These are phyloP conservation scores for Globisporangium solare DNA, from an alignment of 352 stramenopile genomes.

Conservation along the genomic window DNA sequence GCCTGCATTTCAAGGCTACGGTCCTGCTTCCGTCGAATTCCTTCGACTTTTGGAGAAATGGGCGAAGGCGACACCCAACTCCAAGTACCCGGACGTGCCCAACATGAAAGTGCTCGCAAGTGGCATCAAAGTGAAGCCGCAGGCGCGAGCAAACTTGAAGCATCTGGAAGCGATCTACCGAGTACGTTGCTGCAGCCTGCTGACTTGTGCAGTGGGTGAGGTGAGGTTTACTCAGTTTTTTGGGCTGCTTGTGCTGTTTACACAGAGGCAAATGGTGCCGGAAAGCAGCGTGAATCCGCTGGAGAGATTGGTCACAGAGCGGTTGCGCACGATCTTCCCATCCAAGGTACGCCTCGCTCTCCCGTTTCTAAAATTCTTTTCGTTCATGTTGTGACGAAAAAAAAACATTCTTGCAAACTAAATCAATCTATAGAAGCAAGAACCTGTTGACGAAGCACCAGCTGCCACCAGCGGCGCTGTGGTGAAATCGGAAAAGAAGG, in stretches of 20 bases:
- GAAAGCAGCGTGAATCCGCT: slow-evolving; percentile 21
- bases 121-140: slow-evolving; percentile 39
- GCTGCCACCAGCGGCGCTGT: no score
- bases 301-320: slow-evolving; percentile 37
- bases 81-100: slow-evolving; percentile 20
- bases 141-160: slow-evolving; percentile 46
- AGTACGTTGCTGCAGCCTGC: slow-evolving; percentile 17
- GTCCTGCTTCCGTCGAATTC: slow-evolving; percentile 51
- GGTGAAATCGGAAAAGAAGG: background rate
- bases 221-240: no score
- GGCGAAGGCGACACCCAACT: slow-evolving; percentile 27
- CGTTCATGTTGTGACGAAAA: background rate
- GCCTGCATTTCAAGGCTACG: slow-evolving; percentile 50
- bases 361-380: background rate
- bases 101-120: slow-evolving; percentile 53
- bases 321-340: slow-evolving; percentile 39
- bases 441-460: background rate
- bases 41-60: slow-evolving; percentile 68
- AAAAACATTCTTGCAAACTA: background rate
- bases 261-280: slow-evolving; percentile 26
- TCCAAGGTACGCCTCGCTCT: slow-evolving; percentile 29
- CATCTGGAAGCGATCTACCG: slow-evolving; percentile 65
- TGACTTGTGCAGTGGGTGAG: no score
- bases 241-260: background rate
- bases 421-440: slow-evolving; percentile 4